Conservation (phyloP, 805 yeast genomes). For the Dipodascopsis uninucleata region DNA sequence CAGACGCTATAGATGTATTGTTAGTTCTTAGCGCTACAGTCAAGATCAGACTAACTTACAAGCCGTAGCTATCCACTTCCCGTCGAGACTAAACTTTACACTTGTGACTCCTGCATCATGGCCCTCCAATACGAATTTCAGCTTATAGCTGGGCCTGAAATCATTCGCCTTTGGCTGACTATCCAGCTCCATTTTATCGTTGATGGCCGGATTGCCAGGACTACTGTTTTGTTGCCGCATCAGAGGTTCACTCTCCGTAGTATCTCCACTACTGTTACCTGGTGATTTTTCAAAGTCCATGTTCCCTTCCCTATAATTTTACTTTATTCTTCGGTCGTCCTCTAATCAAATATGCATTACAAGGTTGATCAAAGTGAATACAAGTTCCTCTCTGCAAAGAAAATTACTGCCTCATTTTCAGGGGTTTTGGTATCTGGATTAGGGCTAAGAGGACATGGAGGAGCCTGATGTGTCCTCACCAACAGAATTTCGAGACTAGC, state of each 20-base stretch:
- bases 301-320: too few species aligned
- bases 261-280: constrained; percentile 15
- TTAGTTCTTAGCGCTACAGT: too few species aligned
- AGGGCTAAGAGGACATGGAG: too few species aligned
- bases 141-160: constrained; percentile 7
- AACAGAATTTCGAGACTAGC: too few species aligned
- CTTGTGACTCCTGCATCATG: constrained; percentile 20
- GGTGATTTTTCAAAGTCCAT: constrained; percentile 6
- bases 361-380: too few species aligned
- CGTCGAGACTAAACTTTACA: constrained; percentile 19
- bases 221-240: background rate
- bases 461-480: too few species aligned
- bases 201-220: background rate
- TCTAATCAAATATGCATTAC: too few species aligned
- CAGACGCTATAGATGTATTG: constrained; percentile 33
- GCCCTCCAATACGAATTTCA: constrained; percentile 12
- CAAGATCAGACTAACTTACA: constrained; percentile 12
- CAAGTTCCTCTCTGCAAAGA: too few species aligned
- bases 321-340: too few species aligned
- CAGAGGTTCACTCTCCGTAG: constrained; percentile 17
- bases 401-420: too few species aligned
- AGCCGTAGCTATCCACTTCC: constrained; percentile 25
- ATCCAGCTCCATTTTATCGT: background rate
- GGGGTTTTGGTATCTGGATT: too few species aligned
- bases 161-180: background rate